Conservation (phyloP, 2,329 filamentous ascomycete genomes). For the Fonsecaea pedrosoi region DNA sequence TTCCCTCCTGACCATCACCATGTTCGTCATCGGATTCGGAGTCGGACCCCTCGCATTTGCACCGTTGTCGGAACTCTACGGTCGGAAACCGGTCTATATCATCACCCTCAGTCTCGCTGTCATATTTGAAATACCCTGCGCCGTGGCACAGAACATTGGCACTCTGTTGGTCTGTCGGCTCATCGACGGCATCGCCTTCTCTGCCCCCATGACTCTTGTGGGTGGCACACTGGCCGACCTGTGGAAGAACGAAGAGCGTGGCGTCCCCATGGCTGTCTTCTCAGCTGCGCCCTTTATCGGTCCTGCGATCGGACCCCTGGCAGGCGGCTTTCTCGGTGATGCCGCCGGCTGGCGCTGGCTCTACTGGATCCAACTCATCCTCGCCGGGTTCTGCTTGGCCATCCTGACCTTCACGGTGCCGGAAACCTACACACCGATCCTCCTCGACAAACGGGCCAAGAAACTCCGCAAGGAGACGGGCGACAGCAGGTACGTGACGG, state of each 20-base stretch:
- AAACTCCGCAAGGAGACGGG: constrained; percentile 74
- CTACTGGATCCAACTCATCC: constrained; percentile 85
- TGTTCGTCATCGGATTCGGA: constrained; percentile 84
- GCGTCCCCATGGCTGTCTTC: constrained; percentile 86
- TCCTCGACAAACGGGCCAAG: constrained; percentile 73
- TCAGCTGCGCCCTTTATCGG: constrained; percentile 82
- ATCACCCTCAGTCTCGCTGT: constrained; percentile 73
- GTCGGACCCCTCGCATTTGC: constrained; percentile 82
- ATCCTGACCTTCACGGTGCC: constrained; percentile 87
- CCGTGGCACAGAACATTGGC: constrained; percentile 74
- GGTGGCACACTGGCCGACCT: constrained; percentile 82
- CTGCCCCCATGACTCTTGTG: constrained; percentile 83
- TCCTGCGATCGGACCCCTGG: constrained; percentile 76
- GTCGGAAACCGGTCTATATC: constrained; percentile 73
- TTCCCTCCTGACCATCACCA: constrained; percentile 71
- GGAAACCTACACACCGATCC: constrained; percentile 83
- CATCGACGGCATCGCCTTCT: constrained; percentile 84
- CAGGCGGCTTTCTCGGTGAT: constrained; percentile 77
- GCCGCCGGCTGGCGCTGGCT: constrained; percentile 79
- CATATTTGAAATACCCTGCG: constrained; percentile 80
- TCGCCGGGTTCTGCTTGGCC: constrained; percentile 72
- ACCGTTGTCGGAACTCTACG: constrained; percentile 76
- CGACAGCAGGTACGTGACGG: constrained; percentile 73
- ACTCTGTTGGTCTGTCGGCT: constrained; percentile 77
- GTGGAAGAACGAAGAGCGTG: constrained; percentile 83